Evolutionary conservation across 768 basidiomycete species (phyloP), one percentile per base, ranked within the genome.

Genomic region (Cystofilobasidium macerans): DNA sequence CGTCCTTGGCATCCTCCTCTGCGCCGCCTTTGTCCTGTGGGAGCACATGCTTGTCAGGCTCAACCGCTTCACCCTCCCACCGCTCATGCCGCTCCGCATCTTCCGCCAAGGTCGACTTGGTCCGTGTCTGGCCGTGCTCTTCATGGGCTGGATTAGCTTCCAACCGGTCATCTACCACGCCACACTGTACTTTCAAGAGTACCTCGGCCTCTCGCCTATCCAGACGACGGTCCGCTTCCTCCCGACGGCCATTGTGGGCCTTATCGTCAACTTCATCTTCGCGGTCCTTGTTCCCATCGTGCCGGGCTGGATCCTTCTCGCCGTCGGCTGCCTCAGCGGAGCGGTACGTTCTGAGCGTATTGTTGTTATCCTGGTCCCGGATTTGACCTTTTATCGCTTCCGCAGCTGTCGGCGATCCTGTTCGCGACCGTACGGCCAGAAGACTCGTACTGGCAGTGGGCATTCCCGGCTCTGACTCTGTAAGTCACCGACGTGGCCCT

Each of bases 21-120:
- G 86, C 18, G 74, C 71, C 2, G 56, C 76, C 1, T 92, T 90
- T 77, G 62, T 86, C 53, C 68, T 74, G 33, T 91, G 87, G 86
- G 84, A 90, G 70, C 71, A 76, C 57, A 79, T 81, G 71, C 77
- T 91, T 33, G 86, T 86, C 64, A 69, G 53, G 24, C 70, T 71
- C 22, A 69, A 70, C 48, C 33, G 47, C 13, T 60, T 65, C 16
- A 57, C 64, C 16, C 53, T 69, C 32, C 72, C 71, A 24, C 75
- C 75, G 18, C 65, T 76, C 18, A 73, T 75, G 71, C 61, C 73
- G 9, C 68, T 75, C 14, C 69, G 71, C 51, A 69, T 76, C 13
- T 76, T 72, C 70, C 74, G 73, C 0, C 58, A 74, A 30, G 75
- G 72, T 0, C 62, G 68, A 57, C 57, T 76, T 13, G 70, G 75